phyloP scores from a whole-genome alignment of 2,329 filamentous ascomycete genomes.

The Aspergillus pseudoterreus region DNA sequence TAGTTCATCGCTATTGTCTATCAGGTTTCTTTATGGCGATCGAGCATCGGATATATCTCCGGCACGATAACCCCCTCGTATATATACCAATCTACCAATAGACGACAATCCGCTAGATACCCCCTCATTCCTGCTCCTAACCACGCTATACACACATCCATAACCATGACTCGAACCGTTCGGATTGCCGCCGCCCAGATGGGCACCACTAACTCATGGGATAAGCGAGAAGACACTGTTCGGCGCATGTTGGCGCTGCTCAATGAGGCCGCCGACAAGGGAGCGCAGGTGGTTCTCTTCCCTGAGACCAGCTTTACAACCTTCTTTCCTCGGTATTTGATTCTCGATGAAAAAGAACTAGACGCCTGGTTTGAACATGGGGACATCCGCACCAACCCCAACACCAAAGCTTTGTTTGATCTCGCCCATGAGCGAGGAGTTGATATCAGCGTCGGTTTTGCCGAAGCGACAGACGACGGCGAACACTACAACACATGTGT shows the following conservation, averaged over 20 bases:
- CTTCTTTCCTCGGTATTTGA: slow-evolving; percentile 54
- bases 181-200: slow-evolving; percentile 55
- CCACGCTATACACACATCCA: not conserved
- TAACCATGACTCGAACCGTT: slow-evolving; percentile 38
- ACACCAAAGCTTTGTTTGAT: slow-evolving; percentile 49
- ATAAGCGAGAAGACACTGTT: slow-evolving; percentile 43
- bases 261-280: slow-evolving; percentile 41
- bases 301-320: slow-evolving; percentile 56
- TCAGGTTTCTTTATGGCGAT: not conserved
- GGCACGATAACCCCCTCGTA: not conserved
- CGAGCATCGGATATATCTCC: slow-evolving; percentile 7
- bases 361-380: slow-evolving; percentile 51
- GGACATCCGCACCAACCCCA: slow-evolving; percentile 38
- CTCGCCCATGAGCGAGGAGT: slow-evolving; percentile 45
- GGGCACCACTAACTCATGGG: slow-evolving; percentile 44
- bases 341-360: slow-evolving; percentile 43
- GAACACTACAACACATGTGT: slow-evolving; percentile 50
- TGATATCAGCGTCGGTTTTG: slow-evolving; percentile 53
- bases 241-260: slow-evolving; percentile 50
- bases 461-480: slow-evolving; percentile 45
- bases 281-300: slow-evolving; percentile 51
- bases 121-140: slow-evolving; percentile 2
- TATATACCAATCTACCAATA: not conserved
- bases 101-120: not conserved
- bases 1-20: not conserved